Percentiles rank a stretch among this genome's conserved stretches.
Conservation (phyloP, 306 rosid species). For the Fragaria nilgerrensis region DNA sequence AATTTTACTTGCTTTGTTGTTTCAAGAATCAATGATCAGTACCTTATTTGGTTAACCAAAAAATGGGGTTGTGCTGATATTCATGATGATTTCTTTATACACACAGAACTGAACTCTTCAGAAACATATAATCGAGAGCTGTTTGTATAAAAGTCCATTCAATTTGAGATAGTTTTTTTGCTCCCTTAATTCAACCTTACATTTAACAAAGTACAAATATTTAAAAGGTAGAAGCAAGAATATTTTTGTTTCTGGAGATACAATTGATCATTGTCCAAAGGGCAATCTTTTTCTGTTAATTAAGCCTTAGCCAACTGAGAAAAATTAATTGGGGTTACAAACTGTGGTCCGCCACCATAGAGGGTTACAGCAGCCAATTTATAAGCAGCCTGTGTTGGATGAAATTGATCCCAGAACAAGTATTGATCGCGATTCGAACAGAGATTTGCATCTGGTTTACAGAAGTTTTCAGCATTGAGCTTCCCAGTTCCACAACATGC, state of each 20-base stretch:
- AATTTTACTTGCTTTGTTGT: neutral
- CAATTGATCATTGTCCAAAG: neutral
- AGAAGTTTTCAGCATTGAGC: slow-evolving; percentile 25
- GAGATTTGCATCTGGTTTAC: slow-evolving; percentile 13
- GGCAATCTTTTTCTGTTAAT: neutral
- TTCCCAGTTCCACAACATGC: slow-evolving; percentile 36
- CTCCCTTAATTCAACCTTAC: neutral
- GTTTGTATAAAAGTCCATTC: neutral
- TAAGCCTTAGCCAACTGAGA: slow-evolving; percentile 21
- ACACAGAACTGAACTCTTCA: neutral
- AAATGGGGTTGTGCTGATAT: no score
- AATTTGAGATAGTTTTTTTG: neutral
- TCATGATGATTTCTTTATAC: neutral
- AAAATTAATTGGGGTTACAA: slow-evolving; percentile 32
- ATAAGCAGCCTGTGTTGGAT: slow-evolving; percentile 28
- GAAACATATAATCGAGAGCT: neutral
- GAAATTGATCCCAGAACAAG: slow-evolving; percentile 37
- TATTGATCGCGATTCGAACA: slow-evolving; percentile 7
- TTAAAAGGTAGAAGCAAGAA: neutral
- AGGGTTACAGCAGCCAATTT: slow-evolving; percentile 28
- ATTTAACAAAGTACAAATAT: neutral
- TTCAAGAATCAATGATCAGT: neutral
- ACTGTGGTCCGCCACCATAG: slow-evolving; percentile 12
- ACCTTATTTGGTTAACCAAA: neutral
- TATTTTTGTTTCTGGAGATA: neutral